Evolutionary conservation across 306 rosid genomes (phyloP).

Genomic region (Herpetospermum pedunculosum): DNA sequence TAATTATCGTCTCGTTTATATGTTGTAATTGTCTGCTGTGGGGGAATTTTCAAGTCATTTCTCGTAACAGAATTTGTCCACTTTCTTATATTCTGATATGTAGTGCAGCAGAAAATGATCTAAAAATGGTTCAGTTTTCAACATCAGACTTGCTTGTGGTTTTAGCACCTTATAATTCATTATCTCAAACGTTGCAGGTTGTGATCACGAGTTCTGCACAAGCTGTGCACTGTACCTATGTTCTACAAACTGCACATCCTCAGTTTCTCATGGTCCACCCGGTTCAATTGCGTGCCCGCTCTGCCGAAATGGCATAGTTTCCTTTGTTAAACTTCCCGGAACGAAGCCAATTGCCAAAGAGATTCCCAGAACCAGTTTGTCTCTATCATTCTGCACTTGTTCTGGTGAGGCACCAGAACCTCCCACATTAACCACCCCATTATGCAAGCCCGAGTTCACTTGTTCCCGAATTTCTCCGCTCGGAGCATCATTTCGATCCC

Average conservation of each 20-base stretch:
- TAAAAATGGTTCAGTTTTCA: no score
- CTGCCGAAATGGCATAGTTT: constrained; percentile 77
- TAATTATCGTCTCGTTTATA: no score
- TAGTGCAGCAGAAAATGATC: no score
- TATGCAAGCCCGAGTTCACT: constrained; percentile 39
- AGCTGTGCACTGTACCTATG: constrained; percentile 90
- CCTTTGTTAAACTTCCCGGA: constrained; percentile 55
- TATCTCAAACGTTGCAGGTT: constrained; percentile 34
- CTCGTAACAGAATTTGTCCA: no score
- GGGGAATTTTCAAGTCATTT: no score
- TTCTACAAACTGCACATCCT: constrained; percentile 51
- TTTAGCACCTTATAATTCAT: not conserved
- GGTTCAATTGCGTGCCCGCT: constrained; percentile 96
- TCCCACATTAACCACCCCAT: constrained; percentile 52
- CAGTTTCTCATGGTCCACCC: constrained; percentile 35
- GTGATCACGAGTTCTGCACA: constrained; percentile 94
- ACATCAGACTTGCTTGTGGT: no score
- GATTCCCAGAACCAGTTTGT: constrained; percentile 46
- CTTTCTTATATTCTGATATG: no score
- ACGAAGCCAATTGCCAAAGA: constrained; percentile 40
- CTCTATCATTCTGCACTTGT: constrained; percentile 72
- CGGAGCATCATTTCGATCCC: constrained; percentile 38
- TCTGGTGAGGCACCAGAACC: constrained; percentile 36
- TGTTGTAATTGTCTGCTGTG: no score
- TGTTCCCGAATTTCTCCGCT: constrained; percentile 28